Evolutionary conservation across 768 basidiomycete genomes (phyloP), one percentile per base, ranked within the genome.

Genomic region (Leccinum imitatum): DNA sequence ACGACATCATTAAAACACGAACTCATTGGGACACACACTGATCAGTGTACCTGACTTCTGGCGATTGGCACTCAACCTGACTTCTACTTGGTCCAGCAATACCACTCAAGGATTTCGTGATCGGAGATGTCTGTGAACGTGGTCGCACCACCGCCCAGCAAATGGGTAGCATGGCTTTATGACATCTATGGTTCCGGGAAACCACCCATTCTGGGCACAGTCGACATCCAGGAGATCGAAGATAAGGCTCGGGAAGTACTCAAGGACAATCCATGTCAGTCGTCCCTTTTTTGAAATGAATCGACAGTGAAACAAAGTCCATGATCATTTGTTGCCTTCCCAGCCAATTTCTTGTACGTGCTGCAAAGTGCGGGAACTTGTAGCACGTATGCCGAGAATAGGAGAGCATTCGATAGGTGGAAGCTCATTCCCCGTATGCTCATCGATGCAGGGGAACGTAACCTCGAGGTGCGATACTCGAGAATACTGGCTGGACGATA

Each of bases 341-440:
- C 78, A 89, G 84, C 46, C 70, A 80, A 87, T 9, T 93, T 86
- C 75, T 73, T 80, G 70, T 93, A 91, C 65, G 84, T 87, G 5
- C 78, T 79, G 57, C 89, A 87, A 51, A 85, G 83, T 63, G 90
- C 91, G 4, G 91, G 92, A 0, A 81, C 83, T 4, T 76, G 78
- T 58, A 76, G 79, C 27, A 93, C 92, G 3, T 81, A 86, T 69
- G 76, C 72, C 27, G 84, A 82, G 61, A 93, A 93, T 66, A 76
- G 80, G 50, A 80, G 82, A 61, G 83, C 84, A 0, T 80, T 84
- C 66, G 80, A 82, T 59, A 71, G 76, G 17, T 84, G 82, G 80
- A 76, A 78, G 44, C 83, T 87, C 62, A 71, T 86, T 21, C 84
- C 84, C 9, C 78, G 82, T 11, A 75, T 84, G 76, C 78, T 85